Base-by-base conservation (phyloP, 768 basidiomycete genomes). In the Russula vinacea region DNA sequence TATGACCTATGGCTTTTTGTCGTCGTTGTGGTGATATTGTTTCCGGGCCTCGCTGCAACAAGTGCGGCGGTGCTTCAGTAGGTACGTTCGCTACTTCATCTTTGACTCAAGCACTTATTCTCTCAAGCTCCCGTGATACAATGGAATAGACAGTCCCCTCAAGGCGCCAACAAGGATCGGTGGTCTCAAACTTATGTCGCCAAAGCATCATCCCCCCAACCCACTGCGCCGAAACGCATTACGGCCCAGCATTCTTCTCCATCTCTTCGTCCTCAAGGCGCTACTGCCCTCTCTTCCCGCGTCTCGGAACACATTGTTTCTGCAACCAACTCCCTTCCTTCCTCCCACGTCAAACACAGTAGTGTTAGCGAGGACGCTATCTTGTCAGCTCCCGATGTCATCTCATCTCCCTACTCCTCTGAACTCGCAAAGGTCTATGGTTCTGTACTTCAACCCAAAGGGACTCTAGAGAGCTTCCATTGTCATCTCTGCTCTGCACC, bases 21-120 rank as follows among this genome's bases (percentile, higher is more conserved):
- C 82, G 89, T 64, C 80, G 89, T 72, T 94, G 91, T 71, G 92
- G 91, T 62, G 88, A 92, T 67, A 91, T 94, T 63, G 90, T 92
- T 37, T 72, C 79, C 40, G 84, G 84, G 55, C 74, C 77, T 49
- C 87, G 87, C 58, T 92, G 90, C 75, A 55, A 40, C 9, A 87
- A 83, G 74, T 94, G 91, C 74, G 91, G 92, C 68, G 92, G 92
- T 59, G 77, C 79, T 19, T 77, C 88, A 59, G 91, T 90, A 60
- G 90, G 91, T 92, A 72, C 70, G 91, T 79, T 58, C 6, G 29
- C 47, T 17, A 13, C 45, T 35, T 45, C 39, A 44, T 32, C 49
- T 40, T 51, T 26, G 0, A 8, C 35, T 44, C 52, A 45, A 47
- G 45, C 44, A 19, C 58, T 17, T n/a, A 51, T 54, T 49, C 29